Percentiles rank a stretch among this genome's conserved stretches.
Conservation (phyloP, 495 filamentous ascomycete species). For the Talaromyces thailandensis region DNA sequence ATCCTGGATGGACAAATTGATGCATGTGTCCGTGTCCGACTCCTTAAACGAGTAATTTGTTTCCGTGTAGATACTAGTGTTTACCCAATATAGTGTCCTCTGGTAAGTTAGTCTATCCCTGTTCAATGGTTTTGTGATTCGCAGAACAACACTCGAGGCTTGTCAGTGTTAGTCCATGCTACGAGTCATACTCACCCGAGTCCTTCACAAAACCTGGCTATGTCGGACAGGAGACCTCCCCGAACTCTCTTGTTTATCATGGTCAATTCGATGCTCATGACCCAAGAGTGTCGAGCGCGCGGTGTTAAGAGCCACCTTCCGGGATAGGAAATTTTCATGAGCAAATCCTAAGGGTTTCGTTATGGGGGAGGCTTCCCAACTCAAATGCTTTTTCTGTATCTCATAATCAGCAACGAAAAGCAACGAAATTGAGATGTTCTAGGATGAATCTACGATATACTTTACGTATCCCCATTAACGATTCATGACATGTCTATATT, state of each 20-base stretch:
- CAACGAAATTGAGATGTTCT: neutral
- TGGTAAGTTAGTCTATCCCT: too few species aligned
- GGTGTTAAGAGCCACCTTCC: neutral
- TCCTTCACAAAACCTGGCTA: too few species aligned
- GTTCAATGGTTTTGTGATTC: too few species aligned
- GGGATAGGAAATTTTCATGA: neutral
- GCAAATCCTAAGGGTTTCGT: neutral
- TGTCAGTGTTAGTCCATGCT: too few species aligned
- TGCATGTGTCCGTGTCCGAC: neutral
- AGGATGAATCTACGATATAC: neutral
- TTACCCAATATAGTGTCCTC: too few species aligned
- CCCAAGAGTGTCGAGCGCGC: neutral
- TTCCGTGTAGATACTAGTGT: too few species aligned
- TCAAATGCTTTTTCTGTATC: neutral
- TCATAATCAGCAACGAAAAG: neutral
- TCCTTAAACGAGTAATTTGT: neutral
- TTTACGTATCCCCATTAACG: neutral
- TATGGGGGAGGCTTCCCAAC: neutral
- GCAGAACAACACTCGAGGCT: too few species aligned
- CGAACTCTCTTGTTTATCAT: neutral
- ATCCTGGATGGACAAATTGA: neutral
- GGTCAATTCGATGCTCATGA: neutral
- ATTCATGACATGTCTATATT: conserved; percentile 1
- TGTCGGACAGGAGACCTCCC: too few species aligned
- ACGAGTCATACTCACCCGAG: too few species aligned